These are phyloP conservation scores for Elsinoe australis DNA, from an alignment of 2,329 filamentous ascomycete genomes.

Conservation along the genomic window DNA sequence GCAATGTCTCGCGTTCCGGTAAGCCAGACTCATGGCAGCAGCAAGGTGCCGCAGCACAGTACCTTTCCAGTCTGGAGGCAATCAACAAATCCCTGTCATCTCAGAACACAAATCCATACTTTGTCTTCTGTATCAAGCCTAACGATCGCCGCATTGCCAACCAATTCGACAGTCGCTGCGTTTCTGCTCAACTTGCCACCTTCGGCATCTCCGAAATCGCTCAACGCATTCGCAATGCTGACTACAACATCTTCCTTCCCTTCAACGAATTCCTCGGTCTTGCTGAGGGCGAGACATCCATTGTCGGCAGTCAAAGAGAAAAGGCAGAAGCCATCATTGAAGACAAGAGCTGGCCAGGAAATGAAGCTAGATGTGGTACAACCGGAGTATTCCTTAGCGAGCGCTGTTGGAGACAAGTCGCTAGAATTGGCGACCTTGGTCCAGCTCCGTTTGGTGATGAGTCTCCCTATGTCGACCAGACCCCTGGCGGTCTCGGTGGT, in stretches of 20 bases:
- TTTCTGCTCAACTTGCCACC: conserved; percentile 86
- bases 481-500: conserved; percentile 48
- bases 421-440: conserved; percentile 60
- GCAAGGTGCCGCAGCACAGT: conserved; percentile 88
- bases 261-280: conserved; percentile 93
- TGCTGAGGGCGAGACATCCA: conserved; percentile 70
- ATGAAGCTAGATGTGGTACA: conserved; percentile 82
- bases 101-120: conserved; percentile 83
- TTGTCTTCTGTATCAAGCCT: conserved; percentile 93
- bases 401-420: conserved; percentile 86
- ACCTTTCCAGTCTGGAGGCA: conserved; percentile 79
- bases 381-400: conserved; percentile 96
- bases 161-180: conserved; percentile 98
- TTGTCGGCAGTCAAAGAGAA: conserved; percentile 87
- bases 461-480: conserved; percentile 52
- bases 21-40: conserved; percentile 44
- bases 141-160: conserved; percentile 96
- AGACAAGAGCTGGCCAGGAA: conserved; percentile 82
- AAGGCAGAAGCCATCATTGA: conserved; percentile 88
- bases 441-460: conserved; percentile 48
- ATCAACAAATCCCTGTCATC: conserved; percentile 80
- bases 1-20: conserved; percentile 33
- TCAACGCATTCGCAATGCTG: conserved; percentile 81
- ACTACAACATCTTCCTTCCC: conserved; percentile 91
- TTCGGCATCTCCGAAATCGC: conserved; percentile 97